These are phyloP conservation scores for Metschnikowia drakensbergensis DNA, from an alignment of 805 yeast genomes.

Conservation along the genomic window DNA sequence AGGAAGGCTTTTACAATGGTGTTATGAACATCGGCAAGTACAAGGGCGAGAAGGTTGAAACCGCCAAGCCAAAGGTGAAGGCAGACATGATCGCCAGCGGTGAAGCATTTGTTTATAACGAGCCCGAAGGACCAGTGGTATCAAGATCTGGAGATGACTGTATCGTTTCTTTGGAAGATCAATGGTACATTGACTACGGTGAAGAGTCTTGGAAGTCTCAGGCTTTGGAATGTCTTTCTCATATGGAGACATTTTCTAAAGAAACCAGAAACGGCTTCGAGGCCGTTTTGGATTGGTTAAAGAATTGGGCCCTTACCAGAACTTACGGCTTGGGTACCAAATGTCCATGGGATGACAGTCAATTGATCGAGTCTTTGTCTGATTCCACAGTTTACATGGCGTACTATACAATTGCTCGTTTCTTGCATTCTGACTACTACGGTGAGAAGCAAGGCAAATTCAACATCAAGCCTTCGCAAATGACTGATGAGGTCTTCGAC, in stretches of 20 bases:
- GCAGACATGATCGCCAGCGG: slow-evolving; percentile 74
- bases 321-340: slow-evolving; percentile 93
- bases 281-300: slow-evolving; percentile 92
- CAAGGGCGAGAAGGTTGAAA: slow-evolving; percentile 85
- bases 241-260: slow-evolving; percentile 72
- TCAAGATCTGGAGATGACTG: slow-evolving; percentile 97
- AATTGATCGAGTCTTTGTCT: slow-evolving; percentile 88
- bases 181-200: slow-evolving; percentile 98
- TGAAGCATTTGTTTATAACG: slow-evolving; percentile 84
- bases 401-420: slow-evolving; percentile 84
- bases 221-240: slow-evolving; percentile 73
- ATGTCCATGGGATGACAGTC: slow-evolving; percentile 95
- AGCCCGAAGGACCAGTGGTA: slow-evolving; percentile 85
- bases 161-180: slow-evolving; percentile 95
- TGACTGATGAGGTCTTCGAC: slow-evolving; percentile 93
- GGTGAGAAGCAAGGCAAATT: slow-evolving; percentile 75
- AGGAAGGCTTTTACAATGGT: slow-evolving; percentile 95
- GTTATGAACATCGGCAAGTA: slow-evolving; percentile 74
- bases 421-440: slow-evolving; percentile 80
- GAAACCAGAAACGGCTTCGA: slow-evolving; percentile 92
- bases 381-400: slow-evolving; percentile 97
- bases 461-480: slow-evolving; percentile 70
- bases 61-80: slow-evolving; percentile 82
- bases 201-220: slow-evolving; percentile 83
- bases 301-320: slow-evolving; percentile 98